Evolutionary conservation across 495 filamentous ascomycete species (phyloP).

Genomic region (Penicillium taxi): DNA sequence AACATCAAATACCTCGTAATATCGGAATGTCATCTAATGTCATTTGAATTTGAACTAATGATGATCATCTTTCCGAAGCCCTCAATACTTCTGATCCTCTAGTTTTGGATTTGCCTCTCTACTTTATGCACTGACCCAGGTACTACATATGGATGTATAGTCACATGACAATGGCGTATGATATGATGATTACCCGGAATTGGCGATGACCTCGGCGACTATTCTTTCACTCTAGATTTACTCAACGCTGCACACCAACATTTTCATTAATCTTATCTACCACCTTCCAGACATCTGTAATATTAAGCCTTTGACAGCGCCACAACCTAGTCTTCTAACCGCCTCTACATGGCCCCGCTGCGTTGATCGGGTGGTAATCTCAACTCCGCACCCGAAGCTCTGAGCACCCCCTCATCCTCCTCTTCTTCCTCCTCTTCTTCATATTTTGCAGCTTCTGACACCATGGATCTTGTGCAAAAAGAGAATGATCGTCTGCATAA

Average conservation of each 20-base stretch:
- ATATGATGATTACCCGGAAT: conserved; percentile 7
- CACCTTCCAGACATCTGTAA: too few relatives aligned
- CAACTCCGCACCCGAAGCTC: neutral
- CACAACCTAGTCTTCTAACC: neutral
- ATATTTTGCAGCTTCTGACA: conserved; percentile 11
- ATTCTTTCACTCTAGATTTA: too few relatives aligned
- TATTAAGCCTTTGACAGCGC: neutral
- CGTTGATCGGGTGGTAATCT: neutral
- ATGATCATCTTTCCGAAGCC: neutral
- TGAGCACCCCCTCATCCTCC: conserved; percentile 3
- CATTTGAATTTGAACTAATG: too few relatives aligned
- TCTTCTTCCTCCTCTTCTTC: too few relatives aligned
- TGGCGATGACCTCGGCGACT: conserved; percentile 4
- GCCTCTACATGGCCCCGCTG: neutral
- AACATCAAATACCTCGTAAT: too few relatives aligned
- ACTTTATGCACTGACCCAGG: neutral
- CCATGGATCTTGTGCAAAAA: conserved; percentile 65
- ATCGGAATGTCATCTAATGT: too few relatives aligned
- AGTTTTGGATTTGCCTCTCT: neutral
- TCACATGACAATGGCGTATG: conserved; percentile 19
- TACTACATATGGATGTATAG: neutral
- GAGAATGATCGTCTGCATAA: conserved; percentile 65
- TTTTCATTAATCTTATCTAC: too few relatives aligned
- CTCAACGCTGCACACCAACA: too few relatives aligned
- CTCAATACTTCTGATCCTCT: neutral